Evolutionary conservation across 2,329 filamentous ascomycete genomes (phyloP).

Genomic region (Bipolaris sorokiniana): DNA sequence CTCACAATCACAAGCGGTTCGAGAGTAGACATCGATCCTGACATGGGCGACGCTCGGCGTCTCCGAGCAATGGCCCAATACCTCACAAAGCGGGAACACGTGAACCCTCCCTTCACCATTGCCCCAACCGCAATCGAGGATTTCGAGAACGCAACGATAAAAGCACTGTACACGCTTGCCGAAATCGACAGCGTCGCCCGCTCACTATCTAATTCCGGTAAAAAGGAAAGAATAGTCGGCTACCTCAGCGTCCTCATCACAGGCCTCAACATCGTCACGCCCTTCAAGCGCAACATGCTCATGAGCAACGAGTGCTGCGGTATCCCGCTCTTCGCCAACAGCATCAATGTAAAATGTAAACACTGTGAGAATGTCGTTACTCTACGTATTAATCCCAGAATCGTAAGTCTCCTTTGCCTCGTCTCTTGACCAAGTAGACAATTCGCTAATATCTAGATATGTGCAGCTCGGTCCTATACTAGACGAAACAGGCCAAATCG

Average conservation of each 20-base stretch:
- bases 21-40: constrained; percentile 62
- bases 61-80: constrained; percentile 58
- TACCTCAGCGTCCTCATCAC: constrained; percentile 55
- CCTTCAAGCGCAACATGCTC: constrained; percentile 53
- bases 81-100: constrained; percentile 57
- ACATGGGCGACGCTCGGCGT: constrained; percentile 60
- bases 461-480: constrained; percentile 51
- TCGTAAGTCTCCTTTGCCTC: constrained; percentile 35
- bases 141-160: constrained; percentile 33
- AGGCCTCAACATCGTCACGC: constrained; percentile 50
- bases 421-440: neutral
- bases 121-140: constrained; percentile 30
- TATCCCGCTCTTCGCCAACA: constrained; percentile 61
- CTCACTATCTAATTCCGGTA: constrained; percentile 29
- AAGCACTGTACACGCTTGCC: constrained; percentile 52
- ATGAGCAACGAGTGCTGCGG: constrained; percentile 60
- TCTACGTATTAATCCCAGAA: constrained; percentile 52
- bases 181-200: constrained; percentile 53
- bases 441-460: neutral
- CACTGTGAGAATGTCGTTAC: constrained; percentile 48
- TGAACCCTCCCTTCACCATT: constrained; percentile 58
- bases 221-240: constrained; percentile 49
- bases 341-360: constrained; percentile 47
- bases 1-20: constrained; percentile 54
- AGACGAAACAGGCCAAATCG: constrained; percentile 64